These are phyloP conservation scores for Apostasia ramifera DNA, from an alignment of 106 monocot species.

Conservation along the genomic window DNA sequence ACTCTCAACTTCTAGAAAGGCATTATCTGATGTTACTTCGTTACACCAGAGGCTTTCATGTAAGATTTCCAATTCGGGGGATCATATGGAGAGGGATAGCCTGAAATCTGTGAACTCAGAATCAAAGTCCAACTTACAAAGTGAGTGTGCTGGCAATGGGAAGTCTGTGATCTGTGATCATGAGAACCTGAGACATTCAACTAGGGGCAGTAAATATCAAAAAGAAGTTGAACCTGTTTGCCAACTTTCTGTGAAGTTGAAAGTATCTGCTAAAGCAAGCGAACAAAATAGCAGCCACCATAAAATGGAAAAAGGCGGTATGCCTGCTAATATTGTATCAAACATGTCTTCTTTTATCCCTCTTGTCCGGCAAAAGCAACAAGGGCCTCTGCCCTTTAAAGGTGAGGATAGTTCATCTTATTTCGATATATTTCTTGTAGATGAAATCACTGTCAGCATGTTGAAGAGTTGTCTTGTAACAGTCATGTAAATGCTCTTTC, in stretches of 20 bases:
- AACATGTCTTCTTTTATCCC: slow-evolving; percentile 57
- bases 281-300: slow-evolving; percentile 14
- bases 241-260: slow-evolving; percentile 11
- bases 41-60: too few relatives aligned
- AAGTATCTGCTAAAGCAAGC: slow-evolving; percentile 16
- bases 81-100: slow-evolving; percentile 9
- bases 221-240: slow-evolving; percentile 8
- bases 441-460: too few relatives aligned
- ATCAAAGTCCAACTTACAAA: slow-evolving; percentile 6
- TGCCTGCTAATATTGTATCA: slow-evolving; percentile 36
- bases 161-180: slow-evolving; percentile 9
- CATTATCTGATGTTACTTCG: too few relatives aligned
- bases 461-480: too few relatives aligned
- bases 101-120: slow-evolving; percentile 34
- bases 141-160: slow-evolving; percentile 2
- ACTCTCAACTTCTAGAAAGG: too few relatives aligned
- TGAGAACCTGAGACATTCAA: slow-evolving; percentile 10
- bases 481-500: too few relatives aligned
- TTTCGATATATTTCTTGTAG: not conserved
- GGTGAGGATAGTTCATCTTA: slow-evolving; percentile 10
- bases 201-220: not conserved
- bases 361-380: slow-evolving; percentile 40
- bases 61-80: not conserved
- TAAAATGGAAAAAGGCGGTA: slow-evolving; percentile 13
- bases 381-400: slow-evolving; percentile 20